These are phyloP conservation scores for Solanum stenotomum DNA, from an alignment of 257 asterid species.

Conservation along the genomic window DNA sequence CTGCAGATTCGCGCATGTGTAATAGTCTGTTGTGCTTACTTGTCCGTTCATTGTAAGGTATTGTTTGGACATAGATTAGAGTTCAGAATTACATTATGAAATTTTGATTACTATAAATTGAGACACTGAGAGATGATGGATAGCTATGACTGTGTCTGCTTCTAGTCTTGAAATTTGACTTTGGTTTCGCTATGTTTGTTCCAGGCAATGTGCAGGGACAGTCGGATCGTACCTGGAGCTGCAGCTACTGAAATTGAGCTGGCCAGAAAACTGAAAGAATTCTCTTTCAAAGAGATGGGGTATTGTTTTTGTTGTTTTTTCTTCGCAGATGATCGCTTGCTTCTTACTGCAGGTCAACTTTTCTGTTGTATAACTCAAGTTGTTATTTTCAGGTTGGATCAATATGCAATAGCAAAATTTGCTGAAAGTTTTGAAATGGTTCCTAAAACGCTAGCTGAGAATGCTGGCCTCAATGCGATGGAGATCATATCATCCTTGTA, in stretches of 20 bases:
- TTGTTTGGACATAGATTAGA: neutral
- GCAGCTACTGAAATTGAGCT: constrained; percentile 98
- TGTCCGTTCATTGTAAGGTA: neutral
- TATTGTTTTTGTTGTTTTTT: constrained; percentile 16
- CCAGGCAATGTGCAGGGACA: constrained; percentile 99
- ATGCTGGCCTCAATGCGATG: constrained; percentile 95
- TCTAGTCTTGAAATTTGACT: neutral
- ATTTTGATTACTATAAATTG: neutral
- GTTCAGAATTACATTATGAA: neutral
- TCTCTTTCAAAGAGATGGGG: constrained; percentile 95
- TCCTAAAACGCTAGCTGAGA: constrained; percentile 90
- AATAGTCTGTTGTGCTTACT: neutral
- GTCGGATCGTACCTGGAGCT: constrained; percentile 90
- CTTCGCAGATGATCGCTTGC: neutral
- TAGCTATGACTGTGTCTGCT: neutral
- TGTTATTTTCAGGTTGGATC: constrained; percentile 65
- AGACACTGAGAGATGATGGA: neutral
- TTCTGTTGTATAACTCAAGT: neutral
- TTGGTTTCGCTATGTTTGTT: neutral
- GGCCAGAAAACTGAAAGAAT: constrained; percentile 84
- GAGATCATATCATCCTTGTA: constrained; percentile 84
- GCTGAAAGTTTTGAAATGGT: constrained; percentile 98
- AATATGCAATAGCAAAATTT: constrained; percentile 89
- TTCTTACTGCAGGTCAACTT: neutral
- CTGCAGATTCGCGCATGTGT: neutral